Base-by-base conservation (phyloP, 148 eudicot species). In the Pharnaceum exiguum region DNA sequence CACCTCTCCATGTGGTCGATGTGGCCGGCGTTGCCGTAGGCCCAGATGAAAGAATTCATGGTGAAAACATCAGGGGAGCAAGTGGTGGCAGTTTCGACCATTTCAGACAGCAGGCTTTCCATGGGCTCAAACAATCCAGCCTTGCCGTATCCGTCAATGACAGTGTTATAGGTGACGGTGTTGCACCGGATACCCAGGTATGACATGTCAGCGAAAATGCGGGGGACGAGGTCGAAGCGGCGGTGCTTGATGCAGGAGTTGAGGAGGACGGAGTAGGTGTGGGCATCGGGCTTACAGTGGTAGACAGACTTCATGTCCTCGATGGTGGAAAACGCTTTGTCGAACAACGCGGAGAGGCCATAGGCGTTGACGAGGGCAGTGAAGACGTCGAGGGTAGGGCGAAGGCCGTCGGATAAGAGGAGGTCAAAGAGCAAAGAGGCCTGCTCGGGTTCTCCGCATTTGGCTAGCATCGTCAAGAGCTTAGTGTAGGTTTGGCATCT, bases 61-160 rank as follows among this genome's bases (percentile, higher is more conserved):
- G 97, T 91, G 68, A 82, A 87, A 63, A 91, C 72, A 72, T 91
- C 97, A 1, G 96, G 97, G 57, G 57, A 60, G 55, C 84, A 85
- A 7, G 74, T 73, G n/a, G n/a, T n/a, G 0, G 68, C 87, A 62
- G 71, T 77, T 55, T 77, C 86, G 65, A 85, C 74, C 95, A 90
- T 82, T 29, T 79, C 82, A 2, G 49, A 75, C 65, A 91, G 77
- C 1, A 75, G 31, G 51, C 37, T 74, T 59, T 85, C 96, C 97
- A 91, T 91, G 55, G 26, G 55, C n/a, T 79, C 79, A 67, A 87
- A 81, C 36, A 70, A 66, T 37, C 48, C 61, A 46, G 90, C 90
- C 70, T 91, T 91, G 33, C 97, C 97, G 66, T 87, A 91, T 25
- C 97, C 97, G 57, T 87, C 94, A 46, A 91, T 80, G 47, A 91